A percentile compares a stretch with the other conserved stretches of the same genome.
These are phyloP conservation scores for Boletus edulis DNA, from an alignment of 768 basidiomycete genomes.

Conservation along the genomic window DNA sequence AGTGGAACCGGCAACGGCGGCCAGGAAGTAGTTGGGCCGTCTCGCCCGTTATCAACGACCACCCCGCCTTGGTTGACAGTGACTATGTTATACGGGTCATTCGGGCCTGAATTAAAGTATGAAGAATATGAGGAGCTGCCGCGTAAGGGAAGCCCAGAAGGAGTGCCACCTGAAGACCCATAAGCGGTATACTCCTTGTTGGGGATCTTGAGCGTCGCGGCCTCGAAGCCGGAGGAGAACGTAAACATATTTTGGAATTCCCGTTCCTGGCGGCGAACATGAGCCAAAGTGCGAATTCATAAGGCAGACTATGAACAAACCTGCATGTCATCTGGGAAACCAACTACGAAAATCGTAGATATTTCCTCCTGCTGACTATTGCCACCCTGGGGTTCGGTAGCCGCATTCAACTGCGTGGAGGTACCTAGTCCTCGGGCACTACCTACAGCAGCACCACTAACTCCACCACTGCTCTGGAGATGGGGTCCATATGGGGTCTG, in stretches of 20 bases:
- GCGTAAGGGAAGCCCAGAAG: conserved; percentile 35
- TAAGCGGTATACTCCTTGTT: conserved; percentile 87
- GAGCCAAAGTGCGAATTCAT: conserved; percentile 11
- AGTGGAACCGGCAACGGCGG: conserved; percentile 38
- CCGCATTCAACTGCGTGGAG: conserved; percentile 28
- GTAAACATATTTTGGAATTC: conserved; percentile 99
- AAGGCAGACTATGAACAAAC: conserved; percentile 43
- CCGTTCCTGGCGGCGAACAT: conserved; percentile 65
- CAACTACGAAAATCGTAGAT: conserved; percentile 96
- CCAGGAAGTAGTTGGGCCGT: conserved; percentile 73
- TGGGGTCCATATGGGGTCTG: conserved; percentile 79
- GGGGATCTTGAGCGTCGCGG: conserved; percentile 96
- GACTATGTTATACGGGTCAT: conserved; percentile 83
- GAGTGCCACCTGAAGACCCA: conserved; percentile 41
- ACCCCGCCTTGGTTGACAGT: conserved; percentile 81
- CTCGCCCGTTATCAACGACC: conserved; percentile 74
- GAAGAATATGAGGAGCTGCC: conserved; percentile 35
- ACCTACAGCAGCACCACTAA: conserved; percentile 19
- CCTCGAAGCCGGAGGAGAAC: conserved; percentile 93
- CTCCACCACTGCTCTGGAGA: conserved; percentile 43
- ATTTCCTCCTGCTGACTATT: conserved; percentile 72
- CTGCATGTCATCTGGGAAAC: conserved; percentile 99
- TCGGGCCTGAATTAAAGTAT: conserved; percentile 48
- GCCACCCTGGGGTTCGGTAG: conserved; percentile 21
- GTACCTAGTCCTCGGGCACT: conserved; percentile 27